These are phyloP conservation scores for Saposhnikovia divaricata DNA, from an alignment of 129 eudicot species.

Conservation along the genomic window DNA sequence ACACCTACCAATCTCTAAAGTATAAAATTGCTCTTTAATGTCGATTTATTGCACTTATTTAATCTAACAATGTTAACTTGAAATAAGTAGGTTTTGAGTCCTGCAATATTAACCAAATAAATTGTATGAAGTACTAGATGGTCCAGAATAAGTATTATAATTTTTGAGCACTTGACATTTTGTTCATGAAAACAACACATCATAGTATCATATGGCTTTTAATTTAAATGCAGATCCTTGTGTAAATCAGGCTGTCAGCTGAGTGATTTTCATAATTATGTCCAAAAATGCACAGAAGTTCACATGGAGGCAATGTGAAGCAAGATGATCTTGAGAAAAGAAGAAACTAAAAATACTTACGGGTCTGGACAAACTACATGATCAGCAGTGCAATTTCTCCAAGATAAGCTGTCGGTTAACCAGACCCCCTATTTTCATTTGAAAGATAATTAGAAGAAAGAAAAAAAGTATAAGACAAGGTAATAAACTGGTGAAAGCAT, in stretches of 20 bases:
- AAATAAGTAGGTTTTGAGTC: neutral
- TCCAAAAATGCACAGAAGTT: neutral
- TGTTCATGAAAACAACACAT: neutral
- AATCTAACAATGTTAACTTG: too few relatives aligned
- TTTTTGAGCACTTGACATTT: neutral
- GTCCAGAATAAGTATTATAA: neutral
- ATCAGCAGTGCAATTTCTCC: slow-evolving; percentile 53
- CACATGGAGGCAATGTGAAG: neutral
- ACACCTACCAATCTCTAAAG: neutral
- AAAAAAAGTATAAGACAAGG: neutral
- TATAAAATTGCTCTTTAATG: too few relatives aligned
- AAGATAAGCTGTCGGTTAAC: slow-evolving; percentile 39
- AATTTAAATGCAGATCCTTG: neutral
- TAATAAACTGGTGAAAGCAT: neutral
- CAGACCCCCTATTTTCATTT: slow-evolving; percentile 50
- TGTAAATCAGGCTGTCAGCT: neutral
- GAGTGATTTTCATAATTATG: neutral
- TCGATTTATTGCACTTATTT: neutral
- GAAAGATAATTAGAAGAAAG: neutral
- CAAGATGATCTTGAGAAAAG: neutral
- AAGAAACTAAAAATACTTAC: slow-evolving; percentile 40
- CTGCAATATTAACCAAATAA: neutral
- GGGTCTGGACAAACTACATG: slow-evolving; percentile 79
- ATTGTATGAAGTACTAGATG: neutral
- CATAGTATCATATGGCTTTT: neutral